Percentiles rank a stretch among this genome's conserved stretches.
Evolutionary conservation across 768 basidiomycete species (phyloP).

Genomic region (Exsudoporus frostii): DNA sequence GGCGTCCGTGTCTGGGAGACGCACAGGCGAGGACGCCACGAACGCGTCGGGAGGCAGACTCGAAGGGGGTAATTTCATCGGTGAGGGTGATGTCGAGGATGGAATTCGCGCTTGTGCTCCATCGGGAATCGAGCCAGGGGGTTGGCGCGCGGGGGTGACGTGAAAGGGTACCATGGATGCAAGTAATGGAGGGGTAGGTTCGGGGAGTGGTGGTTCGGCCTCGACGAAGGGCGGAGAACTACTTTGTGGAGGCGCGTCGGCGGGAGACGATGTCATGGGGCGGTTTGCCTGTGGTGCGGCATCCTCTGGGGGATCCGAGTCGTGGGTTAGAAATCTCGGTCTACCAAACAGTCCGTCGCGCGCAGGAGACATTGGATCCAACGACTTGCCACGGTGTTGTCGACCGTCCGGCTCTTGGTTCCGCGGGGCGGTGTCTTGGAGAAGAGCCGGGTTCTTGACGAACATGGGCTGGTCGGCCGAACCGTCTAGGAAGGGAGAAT

Average conservation of each 20-base stretch:
- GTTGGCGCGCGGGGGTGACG: neutral
- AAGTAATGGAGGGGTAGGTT: neutral
- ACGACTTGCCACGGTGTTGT: neutral
- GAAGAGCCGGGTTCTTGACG: conserved; percentile 17
- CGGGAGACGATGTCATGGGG: conserved; percentile 13
- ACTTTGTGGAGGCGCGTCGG: conserved; percentile 25
- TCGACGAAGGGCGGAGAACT: conserved; percentile 25
- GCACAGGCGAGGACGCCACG: conserved; percentile 24
- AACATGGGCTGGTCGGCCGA: conserved; percentile 13
- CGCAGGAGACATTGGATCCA: neutral
- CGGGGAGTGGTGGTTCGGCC: neutral
- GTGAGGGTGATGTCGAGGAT: conserved; percentile 55
- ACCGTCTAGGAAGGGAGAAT: conserved; percentile 6
- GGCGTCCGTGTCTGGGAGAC: conserved; percentile 41
- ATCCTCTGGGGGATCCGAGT: conserved; percentile 20
- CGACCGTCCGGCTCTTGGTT: neutral
- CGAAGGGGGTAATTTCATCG: conserved; percentile 42
- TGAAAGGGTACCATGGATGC: neutral
- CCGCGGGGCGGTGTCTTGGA: conserved; percentile 14
- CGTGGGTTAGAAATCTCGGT: conserved; percentile 32
- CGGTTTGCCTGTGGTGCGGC: neutral
- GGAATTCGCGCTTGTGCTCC: conserved; percentile 41
- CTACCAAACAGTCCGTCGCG: conserved; percentile 29
- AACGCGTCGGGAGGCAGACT: conserved; percentile 17
- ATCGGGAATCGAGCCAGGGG: conserved; percentile 10